Evolutionary conservation across 1,284 basidiomycete genomes (phyloP).

Genomic region (Cutaneotrichosporon spelunceum): DNA sequence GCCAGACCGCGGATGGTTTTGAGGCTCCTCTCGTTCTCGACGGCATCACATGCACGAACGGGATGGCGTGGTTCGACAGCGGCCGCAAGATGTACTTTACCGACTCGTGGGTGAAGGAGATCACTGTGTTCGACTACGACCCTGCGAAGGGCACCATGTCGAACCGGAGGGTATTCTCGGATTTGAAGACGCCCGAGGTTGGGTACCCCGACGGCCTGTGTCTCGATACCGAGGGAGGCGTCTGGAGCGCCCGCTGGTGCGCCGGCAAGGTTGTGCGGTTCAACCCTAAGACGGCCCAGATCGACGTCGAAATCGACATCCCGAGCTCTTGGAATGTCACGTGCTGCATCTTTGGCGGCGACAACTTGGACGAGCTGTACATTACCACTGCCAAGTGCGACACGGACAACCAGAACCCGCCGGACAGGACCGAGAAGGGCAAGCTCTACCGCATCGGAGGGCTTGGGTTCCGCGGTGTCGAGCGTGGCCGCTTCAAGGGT

Average conservation of each 20-base stretch:
- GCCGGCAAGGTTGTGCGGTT: constrained; percentile 27
- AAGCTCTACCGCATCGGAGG: constrained; percentile 29
- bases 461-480: constrained; percentile 29
- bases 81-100: constrained; percentile 30
- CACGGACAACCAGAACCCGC: constrained; percentile 15
- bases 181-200: not conserved
- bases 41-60: constrained; percentile 29
- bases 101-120: constrained; percentile 28
- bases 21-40: constrained; percentile 19
- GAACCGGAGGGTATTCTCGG: constrained; percentile 22
- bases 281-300: constrained; percentile 15
- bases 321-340: constrained; percentile 29
- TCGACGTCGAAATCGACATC: constrained; percentile 23
- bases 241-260: constrained; percentile 30
- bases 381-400: constrained; percentile 29
- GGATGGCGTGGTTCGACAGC: constrained; percentile 28
- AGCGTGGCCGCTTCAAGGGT: constrained; percentile 28
- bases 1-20: not conserved
- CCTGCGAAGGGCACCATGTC: constrained; percentile 18
- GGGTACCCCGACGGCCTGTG: constrained; percentile 30
- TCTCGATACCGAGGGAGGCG: constrained; percentile 22
- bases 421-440: constrained; percentile 25
- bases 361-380: constrained; percentile 30
- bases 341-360: constrained; percentile 35
- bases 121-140: constrained; percentile 28